Conservation (phyloP, 1,284 basidiomycete species). For the Cryptococcus depauperatus region DNA sequence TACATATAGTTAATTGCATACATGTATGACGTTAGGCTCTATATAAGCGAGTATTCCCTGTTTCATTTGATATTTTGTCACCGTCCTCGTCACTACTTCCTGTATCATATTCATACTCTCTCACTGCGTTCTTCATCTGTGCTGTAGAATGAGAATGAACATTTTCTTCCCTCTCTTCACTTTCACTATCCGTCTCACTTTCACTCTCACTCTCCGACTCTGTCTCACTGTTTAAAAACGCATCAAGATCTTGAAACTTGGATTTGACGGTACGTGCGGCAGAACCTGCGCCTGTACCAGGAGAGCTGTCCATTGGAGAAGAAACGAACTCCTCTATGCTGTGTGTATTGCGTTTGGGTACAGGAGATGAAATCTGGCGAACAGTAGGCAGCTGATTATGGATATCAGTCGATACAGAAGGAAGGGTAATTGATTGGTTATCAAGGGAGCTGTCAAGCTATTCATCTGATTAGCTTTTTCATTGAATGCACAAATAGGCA, state of each 20-base stretch:
- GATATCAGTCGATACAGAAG: too few relatives aligned
- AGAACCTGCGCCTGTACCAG: slow-evolving; percentile 19
- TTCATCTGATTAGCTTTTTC: not conserved
- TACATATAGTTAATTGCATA: not conserved
- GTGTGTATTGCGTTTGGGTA: too few relatives aligned
- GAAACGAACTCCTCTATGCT: not conserved
- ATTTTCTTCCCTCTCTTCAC: slow-evolving; percentile 15
- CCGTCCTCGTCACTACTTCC: slow-evolving; percentile 5
- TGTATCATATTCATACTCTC: slow-evolving; percentile 26
- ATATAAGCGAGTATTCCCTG: too few relatives aligned
- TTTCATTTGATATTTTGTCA: slow-evolving; percentile 6
- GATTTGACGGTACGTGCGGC: slow-evolving; percentile 12
- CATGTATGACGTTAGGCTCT: too few relatives aligned
- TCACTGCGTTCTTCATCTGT: slow-evolving; percentile 5
- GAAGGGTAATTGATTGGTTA: too few relatives aligned
- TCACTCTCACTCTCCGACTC: slow-evolving; percentile 31
- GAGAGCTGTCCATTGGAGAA: slow-evolving; percentile 16
- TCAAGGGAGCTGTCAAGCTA: too few relatives aligned
- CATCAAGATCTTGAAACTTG: slow-evolving; percentile 44
- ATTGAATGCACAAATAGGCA: not conserved
- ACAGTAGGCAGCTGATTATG: too few relatives aligned
- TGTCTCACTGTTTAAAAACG: slow-evolving; percentile 41
- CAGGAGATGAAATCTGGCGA: not conserved
- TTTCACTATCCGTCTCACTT: slow-evolving; percentile 32
- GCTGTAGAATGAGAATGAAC: not conserved